phyloP scores from a whole-genome alignment of 202 grass and related monocot species.

The Panicum virgatum region DNA sequence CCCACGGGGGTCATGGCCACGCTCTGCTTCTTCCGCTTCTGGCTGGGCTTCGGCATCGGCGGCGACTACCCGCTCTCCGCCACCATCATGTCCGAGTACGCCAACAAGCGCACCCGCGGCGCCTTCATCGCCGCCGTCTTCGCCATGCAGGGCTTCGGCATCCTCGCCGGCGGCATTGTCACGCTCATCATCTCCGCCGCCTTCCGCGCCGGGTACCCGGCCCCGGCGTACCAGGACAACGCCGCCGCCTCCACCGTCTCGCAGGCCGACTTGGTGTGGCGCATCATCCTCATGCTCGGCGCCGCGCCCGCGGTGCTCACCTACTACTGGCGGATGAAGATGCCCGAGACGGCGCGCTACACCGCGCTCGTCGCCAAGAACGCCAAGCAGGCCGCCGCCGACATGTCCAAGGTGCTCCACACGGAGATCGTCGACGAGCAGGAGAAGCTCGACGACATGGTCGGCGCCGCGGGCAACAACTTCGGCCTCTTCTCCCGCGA shows the following conservation, averaged over 20 bases:
- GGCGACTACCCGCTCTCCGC: conserved; percentile 86
- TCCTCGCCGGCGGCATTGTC: conserved; percentile 70
- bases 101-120: conserved; percentile 85
- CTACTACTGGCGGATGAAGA: conserved; percentile 85
- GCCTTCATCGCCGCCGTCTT: conserved; percentile 91
- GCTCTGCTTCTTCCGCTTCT: conserved; percentile 96
- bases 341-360: conserved; percentile 78
- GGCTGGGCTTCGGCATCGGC: conserved; percentile 91
- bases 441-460: conserved; percentile 47
- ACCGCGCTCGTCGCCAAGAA: conserved; percentile 69
- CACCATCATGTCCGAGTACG: conserved; percentile 97
- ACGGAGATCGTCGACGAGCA: conserved; percentile 42
- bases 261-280: conserved; percentile 60
- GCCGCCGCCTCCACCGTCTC: conserved; percentile 9
- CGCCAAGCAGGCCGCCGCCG: conserved; percentile 61
- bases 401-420: conserved; percentile 65
- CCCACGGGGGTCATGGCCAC: conserved; percentile 58
- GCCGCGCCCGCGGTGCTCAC: conserved; percentile 47
- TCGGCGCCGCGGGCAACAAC: not conserved
- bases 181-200: conserved; percentile 61
- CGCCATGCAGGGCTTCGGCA: conserved; percentile 95
- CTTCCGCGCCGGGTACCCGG: conserved; percentile 38
- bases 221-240: conserved; percentile 48
- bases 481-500: conserved; percentile 72
- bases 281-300: conserved; percentile 69